A percentile compares a stretch with the other conserved stretches of the same genome.
Evolutionary conservation across 2,329 filamentous ascomycete species (phyloP).

Genomic region (Alternaria arbusti): DNA sequence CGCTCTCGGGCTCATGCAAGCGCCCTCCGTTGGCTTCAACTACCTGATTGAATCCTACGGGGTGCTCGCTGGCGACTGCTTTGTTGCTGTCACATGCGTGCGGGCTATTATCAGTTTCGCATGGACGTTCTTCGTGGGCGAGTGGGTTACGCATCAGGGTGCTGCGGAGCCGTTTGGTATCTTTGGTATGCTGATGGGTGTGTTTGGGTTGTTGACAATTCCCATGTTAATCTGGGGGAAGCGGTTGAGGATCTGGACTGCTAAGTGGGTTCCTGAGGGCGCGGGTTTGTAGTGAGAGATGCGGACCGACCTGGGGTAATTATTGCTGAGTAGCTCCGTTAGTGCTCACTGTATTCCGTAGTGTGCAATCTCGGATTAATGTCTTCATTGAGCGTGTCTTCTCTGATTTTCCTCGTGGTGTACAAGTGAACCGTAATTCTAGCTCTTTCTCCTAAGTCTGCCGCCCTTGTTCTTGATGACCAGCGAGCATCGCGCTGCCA

Average conservation of each 20-base stretch:
- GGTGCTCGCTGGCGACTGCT: constrained; percentile 58
- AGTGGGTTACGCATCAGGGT: constrained; percentile 56
- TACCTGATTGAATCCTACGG: constrained; percentile 60
- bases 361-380: neutral
- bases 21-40: constrained; percentile 53
- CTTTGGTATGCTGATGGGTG: constrained; percentile 59
- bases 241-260: constrained; percentile 51
- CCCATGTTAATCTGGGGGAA: constrained; percentile 51
- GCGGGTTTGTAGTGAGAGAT: constrained; percentile 13
- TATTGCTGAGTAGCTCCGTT: neutral
- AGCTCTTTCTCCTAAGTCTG: neutral
- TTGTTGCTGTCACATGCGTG: constrained; percentile 60
- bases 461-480: neutral
- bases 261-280: constrained; percentile 37
- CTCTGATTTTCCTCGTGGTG: neutral
- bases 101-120: constrained; percentile 60
- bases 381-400: neutral
- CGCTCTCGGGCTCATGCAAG: constrained; percentile 51
- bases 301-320: neutral
- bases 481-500: neutral
- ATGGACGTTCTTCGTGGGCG: constrained; percentile 61
- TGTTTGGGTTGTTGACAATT: constrained; percentile 52
- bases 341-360: neutral
- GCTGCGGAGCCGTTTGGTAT: constrained; percentile 60
- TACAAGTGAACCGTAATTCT: neutral